A percentile compares a stretch with the other conserved stretches of the same genome.
Conservation (phyloP, 2,329 filamentous ascomycete species). For the Nothophoma quercina region DNA sequence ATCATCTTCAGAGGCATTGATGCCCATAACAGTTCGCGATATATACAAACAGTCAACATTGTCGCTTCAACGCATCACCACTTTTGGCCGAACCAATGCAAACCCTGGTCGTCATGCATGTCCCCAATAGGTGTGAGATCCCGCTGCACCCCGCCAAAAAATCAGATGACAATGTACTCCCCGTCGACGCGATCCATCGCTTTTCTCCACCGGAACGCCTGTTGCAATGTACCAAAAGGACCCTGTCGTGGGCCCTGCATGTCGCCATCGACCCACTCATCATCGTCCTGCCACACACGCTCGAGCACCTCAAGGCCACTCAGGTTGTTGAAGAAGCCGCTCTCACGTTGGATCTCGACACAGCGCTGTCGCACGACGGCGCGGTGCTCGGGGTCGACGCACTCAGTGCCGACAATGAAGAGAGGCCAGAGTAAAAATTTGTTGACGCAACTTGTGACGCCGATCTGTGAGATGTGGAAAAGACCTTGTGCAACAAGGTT, state of each 20-base stretch:
- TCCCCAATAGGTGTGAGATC: conserved; percentile 23
- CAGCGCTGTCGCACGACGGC: conserved; percentile 81
- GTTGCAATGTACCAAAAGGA: conserved; percentile 36
- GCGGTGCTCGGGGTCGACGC: conserved; percentile 80
- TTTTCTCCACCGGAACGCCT: conserved; percentile 58
- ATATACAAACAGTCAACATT: conserved; percentile 16
- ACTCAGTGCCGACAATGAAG: conserved; percentile 89
- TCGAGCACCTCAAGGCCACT: conserved; percentile 86
- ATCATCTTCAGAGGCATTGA: conserved; percentile 13
- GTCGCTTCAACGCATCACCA: conserved; percentile 18
- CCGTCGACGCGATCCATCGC: conserved; percentile 60
- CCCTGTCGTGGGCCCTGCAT: conserved; percentile 27
- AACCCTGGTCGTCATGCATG: conserved; percentile 14
- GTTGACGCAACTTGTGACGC: conserved; percentile 74
- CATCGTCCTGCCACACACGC: conserved; percentile 75
- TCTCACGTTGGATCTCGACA: conserved; percentile 84
- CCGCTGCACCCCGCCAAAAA: conserved; percentile 12
- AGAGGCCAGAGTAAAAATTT: conserved; percentile 95
- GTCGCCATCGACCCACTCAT: conserved; percentile 39
- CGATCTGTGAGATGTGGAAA: conserved; percentile 81
- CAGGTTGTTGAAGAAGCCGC: conserved; percentile 92
- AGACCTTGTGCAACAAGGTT: conserved; percentile 82
- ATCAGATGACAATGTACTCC: conserved; percentile 61
- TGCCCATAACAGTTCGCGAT: conserved; percentile 12
- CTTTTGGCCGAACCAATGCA: conserved; percentile 17